Evolutionary conservation across 2,329 filamentous ascomycete genomes (phyloP).

Genomic region (Davidsoniella neocaledoniae): DNA sequence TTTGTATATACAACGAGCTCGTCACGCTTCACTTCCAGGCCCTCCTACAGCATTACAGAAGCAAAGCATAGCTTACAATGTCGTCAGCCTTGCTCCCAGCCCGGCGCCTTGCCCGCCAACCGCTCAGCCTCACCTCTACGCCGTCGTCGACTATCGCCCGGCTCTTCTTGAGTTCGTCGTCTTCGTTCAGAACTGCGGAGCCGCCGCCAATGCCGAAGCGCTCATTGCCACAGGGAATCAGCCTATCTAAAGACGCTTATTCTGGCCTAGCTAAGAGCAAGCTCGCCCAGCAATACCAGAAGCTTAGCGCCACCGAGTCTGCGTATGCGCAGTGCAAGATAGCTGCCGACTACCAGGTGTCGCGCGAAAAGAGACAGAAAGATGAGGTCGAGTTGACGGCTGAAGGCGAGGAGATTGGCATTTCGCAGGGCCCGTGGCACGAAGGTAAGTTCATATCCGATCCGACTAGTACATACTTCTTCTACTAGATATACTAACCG

Average conservation of each 20-base stretch:
- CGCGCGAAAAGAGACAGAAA: slow-evolving; percentile 47
- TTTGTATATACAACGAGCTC: too few species aligned
- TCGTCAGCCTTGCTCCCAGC: neutral
- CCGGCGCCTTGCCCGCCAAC: neutral
- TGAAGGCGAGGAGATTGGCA: slow-evolving; percentile 69
- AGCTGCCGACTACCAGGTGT: slow-evolving; percentile 62
- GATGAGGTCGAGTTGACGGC: slow-evolving; percentile 52
- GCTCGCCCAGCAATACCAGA: slow-evolving; percentile 32
- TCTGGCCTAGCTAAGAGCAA: slow-evolving; percentile 9
- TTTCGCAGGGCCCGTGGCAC: slow-evolving; percentile 65
- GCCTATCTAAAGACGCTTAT: slow-evolving; percentile 9
- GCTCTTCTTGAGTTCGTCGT: neutral
- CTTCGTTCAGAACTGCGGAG: neutral
- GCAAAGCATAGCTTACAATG: neutral
- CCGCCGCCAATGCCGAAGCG: slow-evolving; percentile 12
- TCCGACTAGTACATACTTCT: too few species aligned
- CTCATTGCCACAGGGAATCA: slow-evolving; percentile 7
- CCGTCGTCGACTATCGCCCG: neutral
- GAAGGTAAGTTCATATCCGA: slow-evolving; percentile 36
- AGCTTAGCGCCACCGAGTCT: slow-evolving; percentile 61
- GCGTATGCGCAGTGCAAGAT: slow-evolving; percentile 60
- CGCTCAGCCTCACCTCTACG: neutral
- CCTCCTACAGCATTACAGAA: neutral
- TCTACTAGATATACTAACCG: neutral
- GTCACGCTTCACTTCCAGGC: neutral